These are phyloP conservation scores for Hibiscus mutabilis DNA, from an alignment of 345 rosid species.

Conservation along the genomic window DNA sequence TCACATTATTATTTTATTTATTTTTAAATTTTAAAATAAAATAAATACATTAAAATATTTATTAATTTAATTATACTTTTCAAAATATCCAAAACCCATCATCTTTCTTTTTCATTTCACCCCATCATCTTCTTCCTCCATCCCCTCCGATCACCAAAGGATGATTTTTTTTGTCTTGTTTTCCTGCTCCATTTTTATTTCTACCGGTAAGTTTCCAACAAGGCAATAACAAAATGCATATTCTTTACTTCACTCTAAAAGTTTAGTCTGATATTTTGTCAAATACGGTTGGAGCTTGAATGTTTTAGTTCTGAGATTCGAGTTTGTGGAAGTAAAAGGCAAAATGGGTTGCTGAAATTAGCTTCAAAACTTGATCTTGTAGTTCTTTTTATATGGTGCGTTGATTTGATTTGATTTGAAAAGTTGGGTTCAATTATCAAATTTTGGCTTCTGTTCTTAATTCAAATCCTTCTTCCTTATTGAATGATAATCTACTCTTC, in stretches of 20 bases:
- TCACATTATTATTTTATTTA: no score
- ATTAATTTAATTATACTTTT: no score
- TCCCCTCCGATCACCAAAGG: no score
- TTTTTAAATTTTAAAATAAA: no score
- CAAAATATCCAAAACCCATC: no score
- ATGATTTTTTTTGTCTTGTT: constrained; percentile 38
- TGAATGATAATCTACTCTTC: neutral
- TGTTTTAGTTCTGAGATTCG: neutral
- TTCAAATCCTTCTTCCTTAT: neutral
- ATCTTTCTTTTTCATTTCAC: no score
- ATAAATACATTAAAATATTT: no score
- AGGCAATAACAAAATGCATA: no score
- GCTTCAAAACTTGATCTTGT: constrained; percentile 17
- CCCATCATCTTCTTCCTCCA: no score
- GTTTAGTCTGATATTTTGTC: constrained; percentile 8
- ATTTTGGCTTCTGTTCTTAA: neutral
- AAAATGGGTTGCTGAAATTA: constrained; percentile 1
- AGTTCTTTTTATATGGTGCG: constrained; percentile 12
- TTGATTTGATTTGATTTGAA: neutral
- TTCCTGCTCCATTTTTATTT: constrained; percentile 51
- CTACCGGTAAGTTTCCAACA: constrained; percentile 40
- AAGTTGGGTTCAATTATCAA: neutral
- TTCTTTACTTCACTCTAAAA: neutral
- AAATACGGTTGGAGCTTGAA: neutral
- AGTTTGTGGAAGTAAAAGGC: neutral